Evolutionary conservation across 179 eudicot genomes (phyloP).

Genomic region (Vitellaria paradoxa): DNA sequence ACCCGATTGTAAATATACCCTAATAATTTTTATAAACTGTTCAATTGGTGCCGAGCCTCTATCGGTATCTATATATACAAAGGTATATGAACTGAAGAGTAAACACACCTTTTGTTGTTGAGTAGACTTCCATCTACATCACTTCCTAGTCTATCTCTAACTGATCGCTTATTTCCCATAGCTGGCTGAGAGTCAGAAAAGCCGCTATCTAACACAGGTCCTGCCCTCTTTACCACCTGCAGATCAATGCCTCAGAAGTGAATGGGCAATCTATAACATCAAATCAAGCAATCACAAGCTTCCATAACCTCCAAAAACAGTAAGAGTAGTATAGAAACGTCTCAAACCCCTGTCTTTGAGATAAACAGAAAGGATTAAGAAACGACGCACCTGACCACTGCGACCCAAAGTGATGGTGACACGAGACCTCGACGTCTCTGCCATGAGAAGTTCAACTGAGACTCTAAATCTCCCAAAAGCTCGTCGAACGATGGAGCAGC

Average conservation of each 20-base stretch:
- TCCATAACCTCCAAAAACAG: background rate
- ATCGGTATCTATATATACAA: too few relatives aligned
- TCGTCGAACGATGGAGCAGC: background rate
- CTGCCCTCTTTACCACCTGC: slow-evolving; percentile 78
- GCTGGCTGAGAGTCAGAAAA: slow-evolving; percentile 25
- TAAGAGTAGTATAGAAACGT: background rate
- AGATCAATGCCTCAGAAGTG: slow-evolving; percentile 3
- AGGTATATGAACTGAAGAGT: background rate
- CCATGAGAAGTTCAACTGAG: slow-evolving; percentile 31
- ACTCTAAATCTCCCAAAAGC: background rate
- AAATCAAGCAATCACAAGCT: background rate
- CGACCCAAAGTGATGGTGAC: slow-evolving; percentile 70
- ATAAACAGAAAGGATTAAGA: background rate
- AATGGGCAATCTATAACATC: background rate
- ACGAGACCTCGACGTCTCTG: slow-evolving; percentile 51
- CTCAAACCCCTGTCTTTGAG: background rate
- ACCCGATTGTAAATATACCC: background rate
- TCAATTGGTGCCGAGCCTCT: background rate
- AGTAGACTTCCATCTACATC: slow-evolving; percentile 31
- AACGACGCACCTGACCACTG: slow-evolving; percentile 57
- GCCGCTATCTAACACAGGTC: slow-evolving; percentile 33
- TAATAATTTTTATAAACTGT: slow-evolving; percentile 8
- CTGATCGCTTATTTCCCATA: slow-evolving; percentile 62
- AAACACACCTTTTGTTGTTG: slow-evolving; percentile 49
- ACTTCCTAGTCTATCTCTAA: slow-evolving; percentile 76